phyloP scores from a whole-genome alignment of 2,329 filamentous ascomycete genomes.

The Penicillium nordicum region DNA sequence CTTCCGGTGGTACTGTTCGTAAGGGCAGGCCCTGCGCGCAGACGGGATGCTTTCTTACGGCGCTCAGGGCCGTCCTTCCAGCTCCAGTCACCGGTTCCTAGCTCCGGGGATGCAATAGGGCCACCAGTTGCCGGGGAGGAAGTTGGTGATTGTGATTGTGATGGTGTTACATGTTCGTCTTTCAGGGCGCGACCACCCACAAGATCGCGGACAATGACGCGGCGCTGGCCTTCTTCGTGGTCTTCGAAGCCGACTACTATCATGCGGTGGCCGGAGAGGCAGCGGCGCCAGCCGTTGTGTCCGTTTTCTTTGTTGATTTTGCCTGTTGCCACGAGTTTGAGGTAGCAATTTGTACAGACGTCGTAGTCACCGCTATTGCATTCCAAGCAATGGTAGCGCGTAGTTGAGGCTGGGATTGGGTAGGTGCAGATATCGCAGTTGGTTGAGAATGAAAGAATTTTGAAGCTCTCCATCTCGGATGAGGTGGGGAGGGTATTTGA shows the following conservation, averaged over 20 bases:
- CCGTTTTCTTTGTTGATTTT: slow-evolving; percentile 74
- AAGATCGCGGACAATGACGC: slow-evolving; percentile 66
- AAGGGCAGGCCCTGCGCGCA: slow-evolving; percentile 17
- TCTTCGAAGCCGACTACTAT: slow-evolving; percentile 73
- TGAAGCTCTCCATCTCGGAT: slow-evolving; percentile 54
- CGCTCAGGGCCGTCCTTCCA: slow-evolving; percentile 43
- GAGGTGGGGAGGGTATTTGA: slow-evolving; percentile 27
- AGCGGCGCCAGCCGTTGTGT: slow-evolving; percentile 76
- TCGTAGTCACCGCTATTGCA: slow-evolving; percentile 85
- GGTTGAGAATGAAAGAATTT: slow-evolving; percentile 67
- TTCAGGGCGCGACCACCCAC: slow-evolving; percentile 73
- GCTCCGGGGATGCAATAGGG: slow-evolving; percentile 31
- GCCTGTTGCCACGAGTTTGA: slow-evolving; percentile 58
- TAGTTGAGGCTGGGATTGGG: slow-evolving; percentile 65
- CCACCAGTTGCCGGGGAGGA: slow-evolving; percentile 12
- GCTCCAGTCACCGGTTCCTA: slow-evolving; percentile 38
- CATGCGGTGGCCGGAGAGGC: slow-evolving; percentile 79
- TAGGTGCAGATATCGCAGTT: slow-evolving; percentile 75
- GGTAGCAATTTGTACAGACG: slow-evolving; percentile 76
- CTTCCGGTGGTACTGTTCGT: slow-evolving; percentile 5
- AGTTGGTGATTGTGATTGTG: slow-evolving; percentile 10
- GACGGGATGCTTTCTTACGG: slow-evolving; percentile 38
- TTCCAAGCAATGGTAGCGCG: slow-evolving; percentile 74
- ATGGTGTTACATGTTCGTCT: slow-evolving; percentile 49
- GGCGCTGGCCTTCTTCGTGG: slow-evolving; percentile 61